Conservation (phyloP, 2,329 filamentous ascomycete species). For the Zarea fungicola region DNA sequence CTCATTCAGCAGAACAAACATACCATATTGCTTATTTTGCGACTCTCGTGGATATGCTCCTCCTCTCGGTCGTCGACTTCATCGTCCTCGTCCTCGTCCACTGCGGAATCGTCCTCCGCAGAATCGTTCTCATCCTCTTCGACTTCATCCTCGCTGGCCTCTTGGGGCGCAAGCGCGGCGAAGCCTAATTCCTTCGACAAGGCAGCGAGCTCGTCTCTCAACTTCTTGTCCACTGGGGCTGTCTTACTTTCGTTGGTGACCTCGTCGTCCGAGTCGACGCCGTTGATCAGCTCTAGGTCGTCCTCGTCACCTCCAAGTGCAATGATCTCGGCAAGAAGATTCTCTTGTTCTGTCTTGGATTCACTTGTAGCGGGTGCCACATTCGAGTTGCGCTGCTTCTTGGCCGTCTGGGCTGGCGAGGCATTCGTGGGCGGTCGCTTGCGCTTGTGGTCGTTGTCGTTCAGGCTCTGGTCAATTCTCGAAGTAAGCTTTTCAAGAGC, state of each 20-base stretch:
- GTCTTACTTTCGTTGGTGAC: constrained; percentile 25
- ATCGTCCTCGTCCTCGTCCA: constrained; percentile 27
- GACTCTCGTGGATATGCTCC: constrained; percentile 26
- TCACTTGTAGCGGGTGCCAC: constrained; percentile 20
- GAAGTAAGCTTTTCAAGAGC: constrained; percentile 50
- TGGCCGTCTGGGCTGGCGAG: constrained; percentile 29
- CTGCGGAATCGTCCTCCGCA: too few relatives aligned
- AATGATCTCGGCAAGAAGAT: constrained; percentile 57
- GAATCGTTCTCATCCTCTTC: too few relatives aligned
- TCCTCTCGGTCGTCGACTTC: constrained; percentile 26
- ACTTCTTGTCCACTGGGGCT: constrained; percentile 36
- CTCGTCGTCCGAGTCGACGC: constrained; percentile 38
- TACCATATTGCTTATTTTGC: constrained; percentile 32
- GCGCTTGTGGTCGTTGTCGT: constrained; percentile 37
- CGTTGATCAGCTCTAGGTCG: constrained; percentile 57
- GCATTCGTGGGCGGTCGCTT: constrained; percentile 36
- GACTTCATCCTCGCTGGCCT: constrained; percentile 33
- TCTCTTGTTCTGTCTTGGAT: constrained; percentile 27
- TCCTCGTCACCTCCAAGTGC: constrained; percentile 61
- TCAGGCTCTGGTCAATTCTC: constrained; percentile 51
- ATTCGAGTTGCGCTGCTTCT: constrained; percentile 32
- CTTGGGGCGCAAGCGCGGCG: constrained; percentile 27
- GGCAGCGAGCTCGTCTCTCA: constrained; percentile 32
- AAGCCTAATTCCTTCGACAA: constrained; percentile 36
- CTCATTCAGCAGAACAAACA: constrained; percentile 16